Base-by-base conservation (phyloP, 2,329 filamentous ascomycete genomes). In the Fonsecaea monophora region DNA sequence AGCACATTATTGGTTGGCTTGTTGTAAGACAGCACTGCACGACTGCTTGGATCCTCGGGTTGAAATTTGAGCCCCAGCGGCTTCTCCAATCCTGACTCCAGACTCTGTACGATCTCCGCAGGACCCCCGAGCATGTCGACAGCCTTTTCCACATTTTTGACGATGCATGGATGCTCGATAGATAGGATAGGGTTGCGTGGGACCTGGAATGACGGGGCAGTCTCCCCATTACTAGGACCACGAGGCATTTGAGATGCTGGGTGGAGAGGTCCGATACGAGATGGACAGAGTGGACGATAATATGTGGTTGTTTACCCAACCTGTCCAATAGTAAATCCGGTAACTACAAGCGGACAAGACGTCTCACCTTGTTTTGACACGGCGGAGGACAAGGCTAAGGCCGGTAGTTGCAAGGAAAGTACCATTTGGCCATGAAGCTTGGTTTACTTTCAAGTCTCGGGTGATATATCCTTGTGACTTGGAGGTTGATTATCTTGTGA, bases 1-100 rank as follows among this genome's bases (percentile, higher is more conserved):
- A 98, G 84, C 21, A 98, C 81, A 75, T 97, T 96, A 75, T 93
- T 92, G 9, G 92, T 91, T 21, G 86, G 81, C 37, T 89, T 86
- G 75, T 90, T 91, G 50, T 89, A 89, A 7, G 94, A 97, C 72
- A 90, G 83, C 68, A 97, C 82, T 8, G 92, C 91, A 72, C 90
- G 90, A 73, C 91, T 89, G 74, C 92, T 88, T 2, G 90, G 89
- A 77, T 96, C 92, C 70, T 92, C 86, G 30, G 91, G 91, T 25
- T 92, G 88, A 62, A 98, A 82, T 73, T 90, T 91, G n/a, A 96
- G 80, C 1, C 90, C 90, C 30, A 86, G 80, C 60, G 83, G 80
- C 48, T 82, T 81, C 64, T 84, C 82, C 42, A 80, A 74, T 10
- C 77, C 73, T 4, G 79, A 76, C 48, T 82, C 77, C 38, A 86